Conservation (phyloP, 306 rosid genomes). For the Carpinus viminea region DNA sequence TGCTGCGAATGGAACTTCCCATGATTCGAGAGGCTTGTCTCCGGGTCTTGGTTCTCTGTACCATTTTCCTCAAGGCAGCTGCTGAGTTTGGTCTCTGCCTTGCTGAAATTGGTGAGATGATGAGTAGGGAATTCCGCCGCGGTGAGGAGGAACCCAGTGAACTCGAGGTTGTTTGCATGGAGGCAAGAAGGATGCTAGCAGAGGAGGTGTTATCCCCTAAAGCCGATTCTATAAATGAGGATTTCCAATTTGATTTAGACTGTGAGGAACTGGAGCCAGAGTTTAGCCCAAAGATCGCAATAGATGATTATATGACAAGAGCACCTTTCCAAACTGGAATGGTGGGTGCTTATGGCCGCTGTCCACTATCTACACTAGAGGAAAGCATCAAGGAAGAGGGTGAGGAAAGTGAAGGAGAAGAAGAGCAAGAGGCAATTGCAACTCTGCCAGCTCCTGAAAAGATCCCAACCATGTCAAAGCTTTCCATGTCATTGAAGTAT, state of each 20-base stretch:
- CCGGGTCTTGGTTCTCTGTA: constrained; percentile 85
- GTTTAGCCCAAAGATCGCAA: constrained; percentile 27
- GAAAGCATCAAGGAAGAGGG: constrained; percentile 85
- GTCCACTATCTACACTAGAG: constrained; percentile 69
- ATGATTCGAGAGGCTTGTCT: constrained; percentile 97
- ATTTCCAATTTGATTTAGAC: constrained; percentile 70
- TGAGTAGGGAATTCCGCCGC: constrained; percentile 81
- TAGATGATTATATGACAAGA: constrained; percentile 43
- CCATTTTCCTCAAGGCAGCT: constrained; percentile 86
- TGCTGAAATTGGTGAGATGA: constrained; percentile 97
- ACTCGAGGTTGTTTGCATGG: constrained; percentile 87
- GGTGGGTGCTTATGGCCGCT: constrained; percentile 48
- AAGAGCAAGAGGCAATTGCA: constrained; percentile 37
- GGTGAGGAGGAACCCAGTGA: constrained; percentile 98
- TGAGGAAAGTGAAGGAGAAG: constrained; percentile 58
- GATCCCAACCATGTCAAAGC: constrained; percentile 47
- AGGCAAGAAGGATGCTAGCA: constrained; percentile 64
- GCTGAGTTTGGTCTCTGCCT: constrained; percentile 80
- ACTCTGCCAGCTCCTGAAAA: constrained; percentile 33
- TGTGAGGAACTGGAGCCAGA: constrained; percentile 55
- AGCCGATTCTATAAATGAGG: constrained; percentile 51
- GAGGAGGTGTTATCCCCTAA: constrained; percentile 70
- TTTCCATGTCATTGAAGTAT: constrained; percentile 64
- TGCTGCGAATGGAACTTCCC: constrained; percentile 81
- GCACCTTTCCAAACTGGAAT: constrained; percentile 46